Percentiles rank a stretch among this genome's conserved stretches.
Conservation (phyloP, 176 grass and related monocot genomes). For the Aechmea fasciata region DNA sequence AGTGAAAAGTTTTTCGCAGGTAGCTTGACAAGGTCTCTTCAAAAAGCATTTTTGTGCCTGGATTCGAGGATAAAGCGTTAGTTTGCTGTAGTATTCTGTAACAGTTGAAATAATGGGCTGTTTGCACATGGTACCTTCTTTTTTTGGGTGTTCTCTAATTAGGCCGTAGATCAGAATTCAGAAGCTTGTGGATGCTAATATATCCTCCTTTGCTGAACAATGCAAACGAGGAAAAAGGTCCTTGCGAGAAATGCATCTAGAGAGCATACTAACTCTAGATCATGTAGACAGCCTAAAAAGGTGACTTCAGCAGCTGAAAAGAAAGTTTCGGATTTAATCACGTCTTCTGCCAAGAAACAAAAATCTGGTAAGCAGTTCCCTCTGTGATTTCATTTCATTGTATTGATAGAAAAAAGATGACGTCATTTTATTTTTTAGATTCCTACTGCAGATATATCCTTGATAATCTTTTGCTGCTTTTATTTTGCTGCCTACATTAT, state of each 20-base stretch:
- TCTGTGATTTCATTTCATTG: slow-evolving; percentile 1
- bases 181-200: background rate
- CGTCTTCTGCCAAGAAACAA: slow-evolving; percentile 81
- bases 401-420: background rate
- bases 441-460: background rate
- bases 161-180: background rate
- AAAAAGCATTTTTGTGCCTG: background rate
- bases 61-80: background rate
- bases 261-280: slow-evolving; percentile 31
- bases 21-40: background rate
- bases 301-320: slow-evolving; percentile 39
- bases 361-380: slow-evolving; percentile 43
- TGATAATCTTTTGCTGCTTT: slow-evolving; percentile 1
- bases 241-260: slow-evolving; percentile 42
- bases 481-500: background rate
- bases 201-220: slow-evolving; percentile 29
- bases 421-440: background rate
- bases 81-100: background rate
- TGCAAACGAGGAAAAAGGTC: slow-evolving; percentile 72
- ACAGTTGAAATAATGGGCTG: background rate
- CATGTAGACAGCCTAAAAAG: slow-evolving; percentile 42
- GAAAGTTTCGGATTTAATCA: slow-evolving; percentile 85
- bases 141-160: background rate
- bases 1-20: background rate
- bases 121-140: background rate